Conservation (phyloP, 2,329 filamentous ascomycete species). For the Botrytis medusae region DNA sequence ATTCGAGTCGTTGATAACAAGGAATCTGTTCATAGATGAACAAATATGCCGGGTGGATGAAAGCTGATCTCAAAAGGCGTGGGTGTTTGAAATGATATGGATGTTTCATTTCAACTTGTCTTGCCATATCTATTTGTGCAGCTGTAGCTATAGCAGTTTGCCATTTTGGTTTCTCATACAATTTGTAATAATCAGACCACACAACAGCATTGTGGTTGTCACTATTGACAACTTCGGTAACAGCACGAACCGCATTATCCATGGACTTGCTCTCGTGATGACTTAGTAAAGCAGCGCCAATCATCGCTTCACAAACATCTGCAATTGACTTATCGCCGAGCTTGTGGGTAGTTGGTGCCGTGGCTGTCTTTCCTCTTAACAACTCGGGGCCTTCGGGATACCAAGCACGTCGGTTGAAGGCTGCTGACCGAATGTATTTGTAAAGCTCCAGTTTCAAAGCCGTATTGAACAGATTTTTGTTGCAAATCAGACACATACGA, state of each 20-base stretch:
- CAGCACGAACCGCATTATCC: constrained; percentile 60
- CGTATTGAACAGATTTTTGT: constrained; percentile 80
- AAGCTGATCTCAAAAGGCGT: constrained; percentile 76
- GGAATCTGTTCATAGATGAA: constrained; percentile 75
- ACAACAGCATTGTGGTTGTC: constrained; percentile 65
- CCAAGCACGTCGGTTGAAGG: constrained; percentile 77
- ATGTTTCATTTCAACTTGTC: constrained; percentile 57
- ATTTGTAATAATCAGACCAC: constrained; percentile 71
- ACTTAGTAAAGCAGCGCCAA: constrained; percentile 75
- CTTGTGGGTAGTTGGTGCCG: constrained; percentile 57
- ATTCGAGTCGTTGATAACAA: constrained; percentile 87
- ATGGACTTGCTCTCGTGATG: constrained; percentile 45
- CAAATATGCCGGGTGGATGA: constrained; percentile 83
- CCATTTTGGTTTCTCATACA: constrained; percentile 70
- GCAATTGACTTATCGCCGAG: constrained; percentile 89
- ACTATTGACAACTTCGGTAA: constrained; percentile 68
- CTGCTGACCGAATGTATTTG: constrained; percentile 77
- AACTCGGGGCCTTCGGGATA: constrained; percentile 80
- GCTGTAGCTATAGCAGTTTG: constrained; percentile 63
- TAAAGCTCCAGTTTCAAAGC: constrained; percentile 66
- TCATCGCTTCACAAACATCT: constrained; percentile 91
- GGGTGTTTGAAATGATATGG: constrained; percentile 72
- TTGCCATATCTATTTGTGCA: constrained; percentile 66
- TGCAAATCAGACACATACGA: constrained; percentile 88
- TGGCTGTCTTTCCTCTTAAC: constrained; percentile 66